Base-by-base conservation (phyloP, 495 filamentous ascomycete genomes). In the Penicillium fimorum region DNA sequence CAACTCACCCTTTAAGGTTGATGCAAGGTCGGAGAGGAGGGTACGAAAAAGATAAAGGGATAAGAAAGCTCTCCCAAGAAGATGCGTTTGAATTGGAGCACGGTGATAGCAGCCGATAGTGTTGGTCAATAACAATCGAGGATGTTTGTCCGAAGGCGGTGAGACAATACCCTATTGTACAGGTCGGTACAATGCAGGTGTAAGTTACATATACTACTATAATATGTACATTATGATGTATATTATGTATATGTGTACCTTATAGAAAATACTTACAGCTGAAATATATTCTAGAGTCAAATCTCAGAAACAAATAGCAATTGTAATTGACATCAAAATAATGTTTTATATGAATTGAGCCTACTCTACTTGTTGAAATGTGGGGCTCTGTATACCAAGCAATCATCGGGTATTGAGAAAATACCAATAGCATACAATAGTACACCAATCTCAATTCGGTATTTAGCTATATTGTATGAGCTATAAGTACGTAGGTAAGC, bases 121-220 rank as follows among this genome's bases (percentile, higher is more conserved):
- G 45, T 47, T 47, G 45, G 40, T 52, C 50, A 58, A 58, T 52
- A 58, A 58, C 45, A 45, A 47, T 47, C 45, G 45, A 47, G 48
- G 49, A 47, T 53, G 49, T 52, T 62, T 47, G 48, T 40, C 55
- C 46, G 48, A 58, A 61, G 58, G 62, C 62, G 62, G 62, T 64
- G 62, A 58, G 54, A 11, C 15, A 11, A n/a, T 18, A 27, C 27
- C 24, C 32, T 15, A 32, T 12, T 47, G n/a, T 20, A 25, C 35
- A 30, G 24, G 18, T 25, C 33, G 22, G 25, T 9, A 35, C 35
- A 38, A 38, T 17, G 15, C n/a, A 7, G 15, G 15, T 30, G n/a
- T 18, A 47, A 9, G 12, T 46, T 27, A 27, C 13, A 5, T 11
- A 18, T 32, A 30, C 13, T 17, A 17, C 8, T 46, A 9, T 5